Evolutionary conservation across 2,329 filamentous ascomycete genomes (phyloP), one percentile per base, ranked within the genome.

Genomic region (Cladosporium sp.): DNA sequence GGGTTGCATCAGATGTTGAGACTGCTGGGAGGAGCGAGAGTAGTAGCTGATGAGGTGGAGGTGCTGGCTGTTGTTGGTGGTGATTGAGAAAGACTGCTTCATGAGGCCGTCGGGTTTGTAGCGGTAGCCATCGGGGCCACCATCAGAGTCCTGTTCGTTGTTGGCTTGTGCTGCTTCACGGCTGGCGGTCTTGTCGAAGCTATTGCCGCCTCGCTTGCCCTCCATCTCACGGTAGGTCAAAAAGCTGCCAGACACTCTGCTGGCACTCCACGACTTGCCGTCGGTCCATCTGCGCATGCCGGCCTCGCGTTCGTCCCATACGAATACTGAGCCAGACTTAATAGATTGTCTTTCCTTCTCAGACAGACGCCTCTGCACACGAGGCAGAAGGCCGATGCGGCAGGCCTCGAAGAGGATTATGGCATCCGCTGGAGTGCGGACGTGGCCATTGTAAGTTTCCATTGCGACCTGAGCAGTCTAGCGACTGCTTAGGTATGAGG

Each of bases 11-110:
- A 97, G 77, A 43, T 86, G 86, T 52, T 83, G 79, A 22, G 84
- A 78, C 29, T 82, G 81, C 3, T 86, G 82, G 52, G 88, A 83
- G 22, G 88, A 87, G 50, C 91, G 81, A 3, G 90, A 86, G 70
- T 91, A 97, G 73, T 98, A 98, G 61, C 92, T 96, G 72, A 98
- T 98, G 45, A 98, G 79, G 72, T 98, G 93, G 2, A 98, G 82
- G 66, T 97, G 93, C 62, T 96, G 90, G 57, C 89, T 82, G 32
- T 78, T 84, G 1, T 87, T 89, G 1, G 93, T 97, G 18, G 91
- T 96, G 72, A 98, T 97, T 72, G 92, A 97, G 77, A 97, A 98
- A 0, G 93, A 97, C 71, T 98, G 93, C 79, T 98, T 98, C 90
- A 97, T 96, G 3, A 98, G 79, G 0, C 93, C 93, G 62, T 98